Evolutionary conservation across 805 yeast species (phyloP).

Genomic region (Starmerella floricola): DNA sequence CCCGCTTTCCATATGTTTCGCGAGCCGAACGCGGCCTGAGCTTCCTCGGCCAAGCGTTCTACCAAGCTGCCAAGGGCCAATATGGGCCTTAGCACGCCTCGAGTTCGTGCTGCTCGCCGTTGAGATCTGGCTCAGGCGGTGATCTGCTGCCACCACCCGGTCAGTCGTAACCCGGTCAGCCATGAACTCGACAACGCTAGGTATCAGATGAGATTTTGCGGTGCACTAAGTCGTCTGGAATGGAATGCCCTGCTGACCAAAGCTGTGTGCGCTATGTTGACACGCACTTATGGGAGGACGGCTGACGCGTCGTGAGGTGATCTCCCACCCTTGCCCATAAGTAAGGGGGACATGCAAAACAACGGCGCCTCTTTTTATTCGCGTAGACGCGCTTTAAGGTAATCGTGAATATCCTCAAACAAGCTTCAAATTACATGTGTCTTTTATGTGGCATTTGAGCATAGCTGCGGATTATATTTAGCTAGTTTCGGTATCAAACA

Average conservation of each 20-base stretch:
- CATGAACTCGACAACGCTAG: not conserved
- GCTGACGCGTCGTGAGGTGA: not conserved
- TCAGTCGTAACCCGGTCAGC: slow-evolving; percentile 12
- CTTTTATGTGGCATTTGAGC: too few species aligned
- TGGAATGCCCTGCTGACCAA: slow-evolving; percentile 1
- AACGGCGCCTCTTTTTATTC: too few species aligned
- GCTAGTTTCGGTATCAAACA: too few species aligned
- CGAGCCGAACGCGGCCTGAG: slow-evolving; percentile 86
- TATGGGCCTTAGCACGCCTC: slow-evolving; percentile 42
- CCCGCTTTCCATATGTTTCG: slow-evolving; percentile 73
- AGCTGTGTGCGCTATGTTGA: not conserved
- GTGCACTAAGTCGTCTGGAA: not conserved
- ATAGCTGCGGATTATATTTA: too few species aligned
- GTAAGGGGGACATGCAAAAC: too few species aligned
- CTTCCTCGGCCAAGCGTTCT: slow-evolving; percentile 93
- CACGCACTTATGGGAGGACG: too few species aligned
- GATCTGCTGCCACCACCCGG: slow-evolving; percentile 16
- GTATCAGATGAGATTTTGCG: not conserved
- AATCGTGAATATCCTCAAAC: too few species aligned
- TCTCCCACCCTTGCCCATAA: not conserved
- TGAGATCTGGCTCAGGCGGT: slow-evolving; percentile 23
- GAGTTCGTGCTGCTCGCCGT: slow-evolving; percentile 30
- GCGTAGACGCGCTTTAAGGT: too few species aligned
- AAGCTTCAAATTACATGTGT: too few species aligned
- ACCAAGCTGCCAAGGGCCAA: slow-evolving; percentile 97